Percentiles rank a stretch among this genome's conserved stretches.
phyloP scores from a whole-genome alignment of 1,284 basidiomycete species.

The Agaricales sp. region DNA sequence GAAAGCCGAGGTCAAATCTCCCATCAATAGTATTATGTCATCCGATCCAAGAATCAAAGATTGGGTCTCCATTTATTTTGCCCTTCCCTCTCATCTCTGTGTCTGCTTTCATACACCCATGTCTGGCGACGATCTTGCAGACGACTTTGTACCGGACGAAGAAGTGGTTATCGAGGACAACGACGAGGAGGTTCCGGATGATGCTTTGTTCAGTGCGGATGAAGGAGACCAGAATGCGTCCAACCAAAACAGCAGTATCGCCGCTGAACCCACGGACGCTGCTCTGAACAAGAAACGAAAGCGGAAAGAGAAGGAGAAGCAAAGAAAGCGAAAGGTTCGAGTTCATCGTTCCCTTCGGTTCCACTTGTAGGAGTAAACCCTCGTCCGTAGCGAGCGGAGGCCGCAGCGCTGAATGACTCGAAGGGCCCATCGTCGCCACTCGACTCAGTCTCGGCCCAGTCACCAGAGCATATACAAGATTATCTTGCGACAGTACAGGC shows the following conservation, averaged over 20 bases:
- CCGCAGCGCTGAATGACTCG: slow-evolving; percentile 40
- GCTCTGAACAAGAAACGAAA: slow-evolving; percentile 52
- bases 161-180: slow-evolving; percentile 29
- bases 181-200: slow-evolving; percentile 29
- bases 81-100: background rate
- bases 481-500: slow-evolving; percentile 55
- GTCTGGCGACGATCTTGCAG: slow-evolving; percentile 69
- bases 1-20: too few relatives aligned
- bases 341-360: background rate
- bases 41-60: background rate
- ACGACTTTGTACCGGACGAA: slow-evolving; percentile 70
- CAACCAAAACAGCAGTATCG: slow-evolving; percentile 8
- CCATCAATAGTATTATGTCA: too few relatives aligned
- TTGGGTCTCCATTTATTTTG: background rate
- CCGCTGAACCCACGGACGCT: slow-evolving; percentile 14
- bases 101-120: background rate
- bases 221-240: slow-evolving; percentile 15
- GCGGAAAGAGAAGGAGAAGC: slow-evolving; percentile 60
- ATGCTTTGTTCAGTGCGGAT: slow-evolving; percentile 25
- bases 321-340: slow-evolving; percentile 50
- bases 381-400: slow-evolving; percentile 45
- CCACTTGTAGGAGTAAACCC: slow-evolving; percentile 8
- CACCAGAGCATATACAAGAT: slow-evolving; percentile 42
- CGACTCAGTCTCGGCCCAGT: slow-evolving; percentile 44
- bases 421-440: slow-evolving; percentile 25